A percentile compares a stretch with the other conserved stretches of the same genome.
These are phyloP conservation scores for Bodo saltans DNA, from an alignment of 78 protist genomes.

Conservation along the genomic window DNA sequence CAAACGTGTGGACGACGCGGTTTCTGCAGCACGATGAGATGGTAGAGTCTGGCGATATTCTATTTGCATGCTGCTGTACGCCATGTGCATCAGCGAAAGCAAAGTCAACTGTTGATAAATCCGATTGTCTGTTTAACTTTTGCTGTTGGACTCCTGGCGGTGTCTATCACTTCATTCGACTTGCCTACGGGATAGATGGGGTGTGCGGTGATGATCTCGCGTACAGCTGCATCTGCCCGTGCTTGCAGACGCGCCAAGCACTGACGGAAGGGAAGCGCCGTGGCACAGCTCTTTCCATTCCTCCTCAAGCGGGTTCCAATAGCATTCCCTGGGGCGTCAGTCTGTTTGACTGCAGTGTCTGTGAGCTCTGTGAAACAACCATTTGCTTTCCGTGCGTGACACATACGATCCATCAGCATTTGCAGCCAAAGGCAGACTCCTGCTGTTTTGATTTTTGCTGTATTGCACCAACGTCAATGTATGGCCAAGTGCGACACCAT, in stretches of 20 bases:
- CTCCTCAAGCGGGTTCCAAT: not conserved
- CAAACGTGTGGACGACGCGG: not conserved
- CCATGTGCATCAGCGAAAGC: not conserved
- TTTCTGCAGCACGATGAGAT: not conserved
- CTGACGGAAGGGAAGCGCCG: not conserved
- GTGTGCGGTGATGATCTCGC: not conserved
- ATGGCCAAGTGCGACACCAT: not conserved
- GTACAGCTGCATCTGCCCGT: not conserved
- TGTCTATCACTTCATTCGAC: not conserved
- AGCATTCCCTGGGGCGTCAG: not conserved
- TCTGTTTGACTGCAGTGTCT: not conserved
- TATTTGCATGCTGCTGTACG: not conserved
- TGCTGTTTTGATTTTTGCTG: not conserved
- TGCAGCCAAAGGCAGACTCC: not conserved
- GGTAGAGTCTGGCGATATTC: not conserved
- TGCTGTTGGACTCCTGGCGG: not conserved
- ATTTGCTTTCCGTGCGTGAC: not conserved
- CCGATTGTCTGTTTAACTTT: not conserved
- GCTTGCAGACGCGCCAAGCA: not conserved
- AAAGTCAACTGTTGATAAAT: not conserved
- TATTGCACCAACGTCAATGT: not conserved
- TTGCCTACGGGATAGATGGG: not conserved
- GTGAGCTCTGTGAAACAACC: not conserved
- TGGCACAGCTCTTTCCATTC: not conserved
- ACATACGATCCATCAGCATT: not conserved